Percentiles rank a stretch among this genome's conserved stretches.
Evolutionary conservation across 768 basidiomycete genomes (phyloP).

Genomic region (Amanita muscaria): DNA sequence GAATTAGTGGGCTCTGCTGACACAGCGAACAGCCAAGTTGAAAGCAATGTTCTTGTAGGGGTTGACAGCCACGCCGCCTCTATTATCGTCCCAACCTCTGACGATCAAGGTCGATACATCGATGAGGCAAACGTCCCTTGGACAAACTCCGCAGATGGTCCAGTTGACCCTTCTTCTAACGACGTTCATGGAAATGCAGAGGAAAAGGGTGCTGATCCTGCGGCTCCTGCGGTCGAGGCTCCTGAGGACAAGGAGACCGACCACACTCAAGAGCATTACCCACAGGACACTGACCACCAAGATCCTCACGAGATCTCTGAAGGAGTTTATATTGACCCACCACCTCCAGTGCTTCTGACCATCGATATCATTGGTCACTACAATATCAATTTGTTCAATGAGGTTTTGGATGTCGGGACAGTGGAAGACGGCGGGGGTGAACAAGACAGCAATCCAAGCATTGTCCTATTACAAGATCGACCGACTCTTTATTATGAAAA

Average conservation of each 20-base stretch:
- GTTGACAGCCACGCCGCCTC: neutral
- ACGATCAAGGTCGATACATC: neutral
- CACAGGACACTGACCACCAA: conserved; percentile 14
- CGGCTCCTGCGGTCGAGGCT: no score
- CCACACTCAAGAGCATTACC: conserved; percentile 6
- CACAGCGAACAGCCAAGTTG: neutral
- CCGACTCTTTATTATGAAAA: conserved; percentile 77
- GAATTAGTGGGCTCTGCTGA: neutral
- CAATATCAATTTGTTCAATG: conserved; percentile 49
- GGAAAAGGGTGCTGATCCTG: no score
- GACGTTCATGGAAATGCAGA: no score
- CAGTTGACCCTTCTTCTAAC: no score
- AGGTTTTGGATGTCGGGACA: conserved; percentile 23
- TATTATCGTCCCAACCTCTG: neutral
- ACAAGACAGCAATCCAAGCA: conserved; percentile 13
- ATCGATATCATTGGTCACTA: conserved; percentile 28
- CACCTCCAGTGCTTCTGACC: conserved; percentile 56
- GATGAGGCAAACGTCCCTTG: neutral
- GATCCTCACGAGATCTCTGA: conserved; percentile 56
- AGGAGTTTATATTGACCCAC: conserved; percentile 68
- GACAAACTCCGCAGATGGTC: neutral
- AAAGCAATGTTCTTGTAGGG: neutral
- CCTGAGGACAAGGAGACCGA: conserved; percentile 4
- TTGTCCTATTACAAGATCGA: conserved; percentile 49
- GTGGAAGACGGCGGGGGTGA: conserved; percentile 17